phyloP scores from a whole-genome alignment of 768 basidiomycete species.

The Tephrocybe sp. region DNA sequence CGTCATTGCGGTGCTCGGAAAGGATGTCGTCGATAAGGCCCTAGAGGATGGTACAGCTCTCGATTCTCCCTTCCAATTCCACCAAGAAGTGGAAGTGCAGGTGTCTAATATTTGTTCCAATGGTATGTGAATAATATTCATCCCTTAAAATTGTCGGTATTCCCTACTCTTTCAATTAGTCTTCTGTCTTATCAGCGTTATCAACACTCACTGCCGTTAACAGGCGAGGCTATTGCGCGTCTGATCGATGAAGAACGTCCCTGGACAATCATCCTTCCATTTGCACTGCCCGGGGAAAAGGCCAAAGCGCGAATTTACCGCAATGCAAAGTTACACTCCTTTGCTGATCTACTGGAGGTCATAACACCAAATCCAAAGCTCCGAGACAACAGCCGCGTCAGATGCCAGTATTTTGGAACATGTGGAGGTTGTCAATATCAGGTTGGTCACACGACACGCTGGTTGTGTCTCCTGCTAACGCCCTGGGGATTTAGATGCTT shows the following conservation, averaged over 20 bases:
- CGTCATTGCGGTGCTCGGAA: conserved; percentile 64
- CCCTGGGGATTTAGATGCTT: conserved; percentile 57
- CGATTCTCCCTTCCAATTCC: conserved; percentile 57
- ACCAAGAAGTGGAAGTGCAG: conserved; percentile 65
- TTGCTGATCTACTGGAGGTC: conserved; percentile 72
- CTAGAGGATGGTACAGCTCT: conserved; percentile 50
- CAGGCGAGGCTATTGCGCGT: conserved; percentile 70
- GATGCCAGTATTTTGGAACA: conserved; percentile 84
- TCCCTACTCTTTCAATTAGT: background rate
- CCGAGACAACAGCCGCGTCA: conserved; percentile 63
- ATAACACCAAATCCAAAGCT: conserved; percentile 60
- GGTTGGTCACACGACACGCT: conserved; percentile 36
- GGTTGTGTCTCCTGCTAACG: background rate
- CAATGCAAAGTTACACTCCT: conserved; percentile 68
- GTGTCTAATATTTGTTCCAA: conserved; percentile 65
- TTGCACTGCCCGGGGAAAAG: conserved; percentile 81
- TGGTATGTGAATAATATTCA: conserved; percentile 39
- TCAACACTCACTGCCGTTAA: background rate
- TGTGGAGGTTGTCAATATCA: conserved; percentile 97
- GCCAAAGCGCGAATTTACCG: conserved; percentile 74
- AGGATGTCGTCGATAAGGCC: conserved; percentile 50
- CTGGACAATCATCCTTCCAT: conserved; percentile 86
- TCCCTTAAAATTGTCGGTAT: background rate
- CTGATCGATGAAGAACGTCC: conserved; percentile 45
- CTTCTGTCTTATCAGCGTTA: background rate